phyloP scores from a whole-genome alignment of 352 stramenopile species.

The Globisporangium megalacanthum region DNA sequence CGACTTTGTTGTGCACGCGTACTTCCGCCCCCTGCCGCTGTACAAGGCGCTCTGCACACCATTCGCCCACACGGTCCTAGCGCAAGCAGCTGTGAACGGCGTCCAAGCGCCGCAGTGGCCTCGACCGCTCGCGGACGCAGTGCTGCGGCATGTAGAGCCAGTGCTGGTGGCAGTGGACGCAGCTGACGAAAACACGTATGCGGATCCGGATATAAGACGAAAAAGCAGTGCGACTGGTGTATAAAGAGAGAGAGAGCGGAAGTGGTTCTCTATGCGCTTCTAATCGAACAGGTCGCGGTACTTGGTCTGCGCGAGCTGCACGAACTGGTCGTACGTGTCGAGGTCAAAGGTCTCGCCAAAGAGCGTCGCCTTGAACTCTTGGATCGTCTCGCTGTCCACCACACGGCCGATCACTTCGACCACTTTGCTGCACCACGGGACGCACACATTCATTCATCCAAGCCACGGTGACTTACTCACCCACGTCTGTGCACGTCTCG shows the following conservation, averaged over 20 bases:
- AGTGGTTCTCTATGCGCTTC: background rate
- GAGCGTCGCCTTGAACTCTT: constrained; percentile 84
- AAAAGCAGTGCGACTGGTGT: background rate
- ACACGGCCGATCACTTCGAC: constrained; percentile 84
- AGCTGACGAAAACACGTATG: background rate
- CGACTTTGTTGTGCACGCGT: constrained; percentile 71
- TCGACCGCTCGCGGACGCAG: constrained; percentile 29
- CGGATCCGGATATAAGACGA: background rate
- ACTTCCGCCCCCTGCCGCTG: constrained; percentile 76
- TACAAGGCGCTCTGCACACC: constrained; percentile 82
- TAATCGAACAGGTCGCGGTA: constrained; percentile 71
- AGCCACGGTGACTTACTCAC: background rate
- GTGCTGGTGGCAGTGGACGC: background rate
- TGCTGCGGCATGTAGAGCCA: constrained; percentile 29
- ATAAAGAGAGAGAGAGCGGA: background rate
- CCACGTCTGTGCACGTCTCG: too few species aligned
- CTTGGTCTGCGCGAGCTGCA: constrained; percentile 70
- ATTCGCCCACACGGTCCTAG: constrained; percentile 43
- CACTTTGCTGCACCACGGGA: constrained; percentile 40
- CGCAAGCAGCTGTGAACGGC: constrained; percentile 37
- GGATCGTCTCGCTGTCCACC: constrained; percentile 56
- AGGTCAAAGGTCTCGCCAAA: constrained; percentile 81
- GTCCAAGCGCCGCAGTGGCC: constrained; percentile 34
- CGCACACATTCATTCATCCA: background rate
- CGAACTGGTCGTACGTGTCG: constrained; percentile 79